Percentiles rank a stretch among this genome's conserved stretches.
phyloP scores from a whole-genome alignment of 139 green algal species.

The Astrephomene gubernaculifera region DNA sequence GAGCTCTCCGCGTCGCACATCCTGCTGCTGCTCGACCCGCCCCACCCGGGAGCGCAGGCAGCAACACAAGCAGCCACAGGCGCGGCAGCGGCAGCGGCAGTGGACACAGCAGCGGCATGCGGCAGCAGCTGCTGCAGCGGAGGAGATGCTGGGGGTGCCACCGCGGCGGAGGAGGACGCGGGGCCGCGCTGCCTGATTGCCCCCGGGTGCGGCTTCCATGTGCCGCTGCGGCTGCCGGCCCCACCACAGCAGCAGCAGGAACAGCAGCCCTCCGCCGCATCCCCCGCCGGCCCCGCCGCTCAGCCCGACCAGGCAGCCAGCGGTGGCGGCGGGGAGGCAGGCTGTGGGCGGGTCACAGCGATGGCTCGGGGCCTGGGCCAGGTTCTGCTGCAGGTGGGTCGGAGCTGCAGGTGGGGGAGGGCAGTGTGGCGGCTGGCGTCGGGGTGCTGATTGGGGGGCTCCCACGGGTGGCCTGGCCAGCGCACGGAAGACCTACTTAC shows the following conservation, averaged over 20 bases:
- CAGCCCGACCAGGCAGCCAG: neutral
- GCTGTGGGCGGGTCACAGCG: neutral
- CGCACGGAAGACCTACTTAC: neutral
- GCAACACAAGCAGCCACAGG: too few relatives aligned
- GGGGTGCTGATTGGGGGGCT: too few relatives aligned
- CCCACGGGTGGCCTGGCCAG: too few relatives aligned
- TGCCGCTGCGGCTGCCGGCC: neutral
- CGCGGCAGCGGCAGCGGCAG: too few relatives aligned
- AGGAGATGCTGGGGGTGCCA: neutral
- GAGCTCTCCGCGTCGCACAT: neutral
- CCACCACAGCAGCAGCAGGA: neutral
- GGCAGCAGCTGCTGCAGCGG: too few relatives aligned
- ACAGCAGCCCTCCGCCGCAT: neutral
- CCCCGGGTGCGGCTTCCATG: conserved; percentile 4
- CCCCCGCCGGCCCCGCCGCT: neutral
- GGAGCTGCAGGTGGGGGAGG: neutral
- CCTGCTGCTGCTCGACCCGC: neutral
- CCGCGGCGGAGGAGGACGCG: neutral
- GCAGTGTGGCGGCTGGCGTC: too few relatives aligned
- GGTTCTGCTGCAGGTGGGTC: conserved; percentile 8
- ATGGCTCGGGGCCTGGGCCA: neutral
- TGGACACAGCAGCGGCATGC: too few relatives aligned
- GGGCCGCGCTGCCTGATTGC: neutral
- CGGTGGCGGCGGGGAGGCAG: neutral
- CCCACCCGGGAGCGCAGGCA: too few relatives aligned